Conservation (phyloP, 2,329 filamentous ascomycete genomes). For the Colletotrichum sp. region DNA sequence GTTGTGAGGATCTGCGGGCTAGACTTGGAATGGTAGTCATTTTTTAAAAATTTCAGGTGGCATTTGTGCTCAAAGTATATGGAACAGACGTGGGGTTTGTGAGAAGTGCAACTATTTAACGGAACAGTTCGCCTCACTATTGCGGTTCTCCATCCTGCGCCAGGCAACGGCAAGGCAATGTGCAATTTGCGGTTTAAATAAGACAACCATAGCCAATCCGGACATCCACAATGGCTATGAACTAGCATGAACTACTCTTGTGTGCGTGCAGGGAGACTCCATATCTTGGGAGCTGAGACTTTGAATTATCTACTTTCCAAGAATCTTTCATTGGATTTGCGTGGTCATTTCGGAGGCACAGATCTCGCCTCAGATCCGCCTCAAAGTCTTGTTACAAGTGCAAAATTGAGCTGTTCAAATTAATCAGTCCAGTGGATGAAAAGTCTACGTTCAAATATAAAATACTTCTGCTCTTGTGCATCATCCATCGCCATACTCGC, state of each 20-base stretch:
- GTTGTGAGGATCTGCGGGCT: not conserved
- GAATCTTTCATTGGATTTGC: not conserved
- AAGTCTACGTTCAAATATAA: not conserved
- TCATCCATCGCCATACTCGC: no score
- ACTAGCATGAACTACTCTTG: not conserved
- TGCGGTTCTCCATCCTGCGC: not conserved
- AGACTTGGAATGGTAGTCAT: not conserved
- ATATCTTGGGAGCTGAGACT: not conserved
- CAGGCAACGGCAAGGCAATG: not conserved
- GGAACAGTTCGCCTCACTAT: not conserved
- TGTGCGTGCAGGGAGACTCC: not conserved
- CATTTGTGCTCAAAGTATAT: not conserved
- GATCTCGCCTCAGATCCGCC: not conserved
- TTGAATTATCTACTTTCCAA: not conserved
- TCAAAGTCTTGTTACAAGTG: accelerated
- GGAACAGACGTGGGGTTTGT: not conserved
- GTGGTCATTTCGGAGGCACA: not conserved
- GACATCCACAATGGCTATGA: accelerated
- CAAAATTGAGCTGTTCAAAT: accelerated
- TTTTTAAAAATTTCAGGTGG: not conserved
- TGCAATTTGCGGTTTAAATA: not conserved
- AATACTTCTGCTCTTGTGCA: not conserved
- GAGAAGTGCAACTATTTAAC: not conserved
- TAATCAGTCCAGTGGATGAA: accelerated
- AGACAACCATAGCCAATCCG: not conserved